Percentiles rank a stretch among this genome's conserved stretches.
phyloP scores from a whole-genome alignment of 257 asterid genomes.

The Przewalskia tangutica region DNA sequence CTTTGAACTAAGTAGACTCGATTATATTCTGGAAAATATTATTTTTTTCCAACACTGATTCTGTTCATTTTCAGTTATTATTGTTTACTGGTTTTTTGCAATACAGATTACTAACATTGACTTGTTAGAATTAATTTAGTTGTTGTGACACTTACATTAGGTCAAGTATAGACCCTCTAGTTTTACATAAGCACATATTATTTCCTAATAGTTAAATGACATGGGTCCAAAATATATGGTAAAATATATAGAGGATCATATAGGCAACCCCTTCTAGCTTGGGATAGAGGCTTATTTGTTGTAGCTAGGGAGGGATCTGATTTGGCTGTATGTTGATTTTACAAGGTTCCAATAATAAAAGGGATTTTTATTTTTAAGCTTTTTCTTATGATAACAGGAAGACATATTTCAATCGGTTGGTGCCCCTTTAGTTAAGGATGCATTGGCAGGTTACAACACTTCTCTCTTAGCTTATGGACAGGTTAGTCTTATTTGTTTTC shows the following conservation, averaged over 20 bases:
- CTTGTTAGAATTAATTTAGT: background rate
- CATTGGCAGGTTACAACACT: conserved; percentile 83
- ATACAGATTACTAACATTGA: too few relatives aligned
- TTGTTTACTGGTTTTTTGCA: too few relatives aligned
- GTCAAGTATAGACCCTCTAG: background rate
- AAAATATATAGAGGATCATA: background rate
- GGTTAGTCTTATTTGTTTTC: conserved; percentile 27
- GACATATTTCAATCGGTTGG: conserved; percentile 69
- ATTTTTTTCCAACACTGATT: too few relatives aligned
- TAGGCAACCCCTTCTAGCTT: background rate
- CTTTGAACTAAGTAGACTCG: too few relatives aligned
- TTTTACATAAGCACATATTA: background rate
- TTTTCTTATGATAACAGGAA: conserved; percentile 31
- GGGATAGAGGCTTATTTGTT: background rate
- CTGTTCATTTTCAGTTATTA: too few relatives aligned
- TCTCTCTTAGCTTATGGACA: conserved; percentile 90
- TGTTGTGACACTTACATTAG: background rate
- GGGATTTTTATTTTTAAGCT: background rate
- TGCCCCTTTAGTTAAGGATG: conserved; percentile 72
- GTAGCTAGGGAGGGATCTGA: background rate
- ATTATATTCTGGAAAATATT: too few relatives aligned
- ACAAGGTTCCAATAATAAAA: background rate
- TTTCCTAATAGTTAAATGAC: too few relatives aligned
- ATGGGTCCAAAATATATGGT: too few relatives aligned
- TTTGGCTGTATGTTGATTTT: background rate